Percentiles rank a stretch among this genome's conserved stretches.
Conservation (phyloP, 2,329 filamentous ascomycete species). For the Colletotrichum godetiae region DNA sequence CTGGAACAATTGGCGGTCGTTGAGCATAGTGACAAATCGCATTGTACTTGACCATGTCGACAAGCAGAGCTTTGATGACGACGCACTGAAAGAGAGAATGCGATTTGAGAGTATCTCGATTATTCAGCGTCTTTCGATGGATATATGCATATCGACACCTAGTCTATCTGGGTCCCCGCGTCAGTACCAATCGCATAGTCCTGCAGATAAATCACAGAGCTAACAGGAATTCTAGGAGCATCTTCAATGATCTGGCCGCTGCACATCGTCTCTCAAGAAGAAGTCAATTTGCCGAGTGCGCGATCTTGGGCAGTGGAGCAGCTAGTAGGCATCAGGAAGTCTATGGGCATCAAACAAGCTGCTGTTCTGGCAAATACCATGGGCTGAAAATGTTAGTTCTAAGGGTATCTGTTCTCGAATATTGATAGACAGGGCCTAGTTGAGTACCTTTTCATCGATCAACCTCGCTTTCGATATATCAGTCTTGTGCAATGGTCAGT, state of each 20-base stretch:
- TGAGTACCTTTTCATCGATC: too few species aligned
- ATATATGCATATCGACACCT: conserved; percentile 13
- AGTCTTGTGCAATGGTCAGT: too few species aligned
- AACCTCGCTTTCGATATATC: too few species aligned
- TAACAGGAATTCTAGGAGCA: conserved; percentile 3
- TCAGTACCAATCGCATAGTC: not conserved
- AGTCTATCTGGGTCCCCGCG: not conserved
- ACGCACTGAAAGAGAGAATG: not conserved
- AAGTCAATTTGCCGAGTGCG: conserved; percentile 16
- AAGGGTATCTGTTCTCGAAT: not conserved
- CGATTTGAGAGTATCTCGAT: not conserved
- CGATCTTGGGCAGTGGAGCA: conserved; percentile 36
- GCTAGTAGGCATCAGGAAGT: conserved; percentile 31
- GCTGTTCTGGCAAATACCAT: conserved; percentile 34
- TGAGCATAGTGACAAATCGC: conserved; percentile 34
- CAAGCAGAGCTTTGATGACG: not conserved
- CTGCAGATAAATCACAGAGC: not conserved
- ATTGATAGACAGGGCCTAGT: not conserved
- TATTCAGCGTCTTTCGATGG: not conserved
- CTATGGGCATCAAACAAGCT: conserved; percentile 38
- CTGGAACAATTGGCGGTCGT: conserved; percentile 40
- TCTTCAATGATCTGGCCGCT: conserved; percentile 35
- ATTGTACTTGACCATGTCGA: conserved; percentile 22
- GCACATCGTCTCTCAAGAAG: conserved; percentile 34
- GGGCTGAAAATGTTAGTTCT: not conserved